Evolutionary conservation across 306 rosid genomes (phyloP).

Genomic region (Spatholobus suberectus): DNA sequence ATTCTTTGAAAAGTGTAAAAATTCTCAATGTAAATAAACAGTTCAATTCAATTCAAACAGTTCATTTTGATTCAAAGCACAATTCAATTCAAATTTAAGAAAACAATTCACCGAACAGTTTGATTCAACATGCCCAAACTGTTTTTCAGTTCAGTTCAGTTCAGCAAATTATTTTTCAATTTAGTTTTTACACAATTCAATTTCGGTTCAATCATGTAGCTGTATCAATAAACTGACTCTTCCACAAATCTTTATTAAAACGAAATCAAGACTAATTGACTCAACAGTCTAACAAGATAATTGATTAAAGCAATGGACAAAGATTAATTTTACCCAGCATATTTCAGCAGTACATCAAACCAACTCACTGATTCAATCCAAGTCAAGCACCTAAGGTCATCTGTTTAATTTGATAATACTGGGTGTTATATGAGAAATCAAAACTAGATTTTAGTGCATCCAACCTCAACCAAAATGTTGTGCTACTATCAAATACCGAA

Average conservation of each 20-base stretch:
- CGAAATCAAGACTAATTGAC: neutral
- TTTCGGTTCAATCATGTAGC: too few relatives aligned
- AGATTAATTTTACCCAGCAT: neutral
- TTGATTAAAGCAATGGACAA: neutral
- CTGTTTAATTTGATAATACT: neutral
- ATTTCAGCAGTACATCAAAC: neutral
- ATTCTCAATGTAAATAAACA: too few relatives aligned
- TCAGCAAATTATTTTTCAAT: too few relatives aligned
- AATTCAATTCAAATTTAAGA: too few relatives aligned
- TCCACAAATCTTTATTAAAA: neutral
- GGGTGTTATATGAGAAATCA: neutral
- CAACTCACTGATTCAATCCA: neutral
- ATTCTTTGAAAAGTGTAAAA: too few relatives aligned
- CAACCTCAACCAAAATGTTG: neutral
- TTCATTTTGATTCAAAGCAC: too few relatives aligned
- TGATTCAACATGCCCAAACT: too few relatives aligned
- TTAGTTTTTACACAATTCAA: too few relatives aligned
- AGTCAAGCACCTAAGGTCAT: neutral
- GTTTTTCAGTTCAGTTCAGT: too few relatives aligned
- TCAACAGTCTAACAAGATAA: too few relatives aligned
- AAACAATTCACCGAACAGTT: too few relatives aligned
- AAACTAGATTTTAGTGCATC: neutral
- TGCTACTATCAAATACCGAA: neutral
- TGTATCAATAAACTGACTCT: neutral
- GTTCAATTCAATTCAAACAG: too few relatives aligned